Evolutionary conservation across 2,329 filamentous ascomycete species (phyloP).

Genomic region (Karstenula rhodostoma): DNA sequence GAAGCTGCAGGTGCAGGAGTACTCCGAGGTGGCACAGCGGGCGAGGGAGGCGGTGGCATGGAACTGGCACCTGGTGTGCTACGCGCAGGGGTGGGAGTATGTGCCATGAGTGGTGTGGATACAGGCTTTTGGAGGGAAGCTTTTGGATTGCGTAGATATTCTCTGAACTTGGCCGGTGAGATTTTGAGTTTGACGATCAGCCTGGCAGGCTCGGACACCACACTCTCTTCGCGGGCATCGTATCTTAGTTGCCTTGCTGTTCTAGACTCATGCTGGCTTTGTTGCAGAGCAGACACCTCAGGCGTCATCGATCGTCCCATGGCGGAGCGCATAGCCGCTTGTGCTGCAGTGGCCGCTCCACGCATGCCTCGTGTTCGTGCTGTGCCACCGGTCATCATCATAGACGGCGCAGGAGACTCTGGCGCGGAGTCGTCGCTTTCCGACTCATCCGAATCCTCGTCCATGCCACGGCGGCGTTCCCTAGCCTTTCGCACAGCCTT

Average conservation of each 20-base stretch:
- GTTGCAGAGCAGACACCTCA: slow-evolving; percentile 70
- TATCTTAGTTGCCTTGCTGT: slow-evolving; percentile 67
- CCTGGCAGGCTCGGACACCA: slow-evolving; percentile 67
- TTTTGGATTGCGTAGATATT: slow-evolving; percentile 66
- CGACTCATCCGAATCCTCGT: slow-evolving; percentile 87
- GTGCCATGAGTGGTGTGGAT: slow-evolving; percentile 56
- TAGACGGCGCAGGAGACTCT: slow-evolving; percentile 80
- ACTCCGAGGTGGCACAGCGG: slow-evolving; percentile 49
- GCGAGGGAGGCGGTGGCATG: slow-evolving; percentile 65
- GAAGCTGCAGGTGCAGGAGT: slow-evolving; percentile 33
- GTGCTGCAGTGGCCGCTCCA: slow-evolving; percentile 84
- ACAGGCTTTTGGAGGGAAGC: slow-evolving; percentile 50
- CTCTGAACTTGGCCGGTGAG: slow-evolving; percentile 73
- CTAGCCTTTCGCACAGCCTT: slow-evolving; percentile 64
- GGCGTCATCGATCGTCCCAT: slow-evolving; percentile 86
- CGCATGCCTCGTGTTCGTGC: slow-evolving; percentile 88
- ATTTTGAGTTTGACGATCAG: slow-evolving; percentile 80
- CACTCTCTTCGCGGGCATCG: slow-evolving; percentile 78
- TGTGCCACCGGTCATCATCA: slow-evolving; percentile 75
- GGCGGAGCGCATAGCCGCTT: slow-evolving; percentile 83
- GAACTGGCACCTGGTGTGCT: slow-evolving; percentile 61
- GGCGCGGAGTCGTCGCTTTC: slow-evolving; percentile 88
- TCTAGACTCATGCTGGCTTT: slow-evolving; percentile 73
- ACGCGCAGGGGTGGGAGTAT: slow-evolving; percentile 56
- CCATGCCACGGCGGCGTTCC: slow-evolving; percentile 66